phyloP scores from a whole-genome alignment of 176 grass and related monocot species.

The Tillandsia fasciculata region DNA sequence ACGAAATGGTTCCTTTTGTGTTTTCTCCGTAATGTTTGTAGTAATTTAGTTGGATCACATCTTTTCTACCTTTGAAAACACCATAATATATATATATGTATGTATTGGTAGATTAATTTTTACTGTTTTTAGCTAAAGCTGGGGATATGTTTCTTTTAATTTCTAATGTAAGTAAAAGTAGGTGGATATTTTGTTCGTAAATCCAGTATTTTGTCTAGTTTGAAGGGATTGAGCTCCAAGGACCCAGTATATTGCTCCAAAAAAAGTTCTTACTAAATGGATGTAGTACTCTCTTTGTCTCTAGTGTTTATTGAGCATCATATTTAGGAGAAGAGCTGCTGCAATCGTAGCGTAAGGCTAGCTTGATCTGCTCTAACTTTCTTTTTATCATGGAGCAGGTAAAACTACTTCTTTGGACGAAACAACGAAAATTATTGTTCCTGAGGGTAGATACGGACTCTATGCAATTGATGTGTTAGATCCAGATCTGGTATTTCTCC shows the following conservation, averaged over 20 bases:
- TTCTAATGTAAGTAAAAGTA: too few relatives aligned
- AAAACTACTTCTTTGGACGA: slow-evolving; percentile 81
- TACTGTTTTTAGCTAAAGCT: too few relatives aligned
- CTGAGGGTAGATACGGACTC: slow-evolving; percentile 80
- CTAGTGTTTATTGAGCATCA: too few relatives aligned
- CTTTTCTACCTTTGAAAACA: background rate
- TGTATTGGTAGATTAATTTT: background rate
- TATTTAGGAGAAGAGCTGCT: too few relatives aligned
- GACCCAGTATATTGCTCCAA: too few relatives aligned
- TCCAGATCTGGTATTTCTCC: slow-evolving; percentile 61
- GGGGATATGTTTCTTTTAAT: too few relatives aligned
- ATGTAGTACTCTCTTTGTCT: too few relatives aligned
- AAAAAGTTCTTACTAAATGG: too few relatives aligned
- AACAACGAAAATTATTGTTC: slow-evolving; percentile 55
- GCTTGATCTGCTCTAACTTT: background rate
- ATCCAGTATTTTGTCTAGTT: too few relatives aligned
- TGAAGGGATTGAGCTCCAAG: too few relatives aligned
- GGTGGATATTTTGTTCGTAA: background rate
- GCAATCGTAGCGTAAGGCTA: too few relatives aligned
- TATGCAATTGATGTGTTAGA: slow-evolving; percentile 90
- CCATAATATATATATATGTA: background rate
- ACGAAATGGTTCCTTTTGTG: background rate
- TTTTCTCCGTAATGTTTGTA: background rate
- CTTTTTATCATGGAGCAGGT: slow-evolving; percentile 37
- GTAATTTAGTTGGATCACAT: background rate